phyloP scores from a whole-genome alignment of 2,329 filamentous ascomycete species.

The Penicillium sp. region DNA sequence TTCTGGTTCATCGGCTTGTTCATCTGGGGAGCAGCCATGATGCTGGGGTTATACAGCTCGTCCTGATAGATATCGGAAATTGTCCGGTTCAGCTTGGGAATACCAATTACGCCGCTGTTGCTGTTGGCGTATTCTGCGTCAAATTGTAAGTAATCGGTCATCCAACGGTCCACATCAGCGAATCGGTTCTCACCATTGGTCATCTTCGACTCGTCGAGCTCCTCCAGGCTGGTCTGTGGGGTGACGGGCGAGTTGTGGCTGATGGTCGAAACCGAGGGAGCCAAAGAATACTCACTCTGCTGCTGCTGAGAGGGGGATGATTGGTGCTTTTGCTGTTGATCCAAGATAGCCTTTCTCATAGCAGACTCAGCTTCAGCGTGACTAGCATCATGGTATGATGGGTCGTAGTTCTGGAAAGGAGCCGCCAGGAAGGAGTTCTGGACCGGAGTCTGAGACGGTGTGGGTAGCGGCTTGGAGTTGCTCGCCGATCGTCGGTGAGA shows the following conservation, averaged over 20 bases:
- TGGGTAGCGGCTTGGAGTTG: conserved; percentile 54
- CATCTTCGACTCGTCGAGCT: conserved; percentile 53
- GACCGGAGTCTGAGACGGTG: conserved; percentile 54
- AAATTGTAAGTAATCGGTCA: conserved; percentile 67
- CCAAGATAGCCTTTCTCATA: conserved; percentile 59
- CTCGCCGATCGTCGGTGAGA: conserved; percentile 38
- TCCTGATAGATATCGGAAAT: conserved; percentile 84
- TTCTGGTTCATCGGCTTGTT: conserved; percentile 35
- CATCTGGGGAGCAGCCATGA: conserved; percentile 36
- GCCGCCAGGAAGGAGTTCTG: conserved; percentile 51
- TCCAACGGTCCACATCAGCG: conserved; percentile 45
- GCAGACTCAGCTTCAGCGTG: conserved; percentile 54
- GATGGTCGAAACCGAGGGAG: conserved; percentile 59
- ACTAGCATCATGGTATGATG: conserved; percentile 41
- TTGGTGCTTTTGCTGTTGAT: conserved; percentile 37
- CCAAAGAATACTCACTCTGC: conserved; percentile 50
- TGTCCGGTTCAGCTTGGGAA: conserved; percentile 78
- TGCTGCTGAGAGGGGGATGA: conserved; percentile 38
- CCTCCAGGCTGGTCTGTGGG: conserved; percentile 56
- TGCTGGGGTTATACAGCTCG: conserved; percentile 68
- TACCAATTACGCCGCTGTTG: conserved; percentile 40
- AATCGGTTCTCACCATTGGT: conserved; percentile 55
- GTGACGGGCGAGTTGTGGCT: conserved; percentile 62
- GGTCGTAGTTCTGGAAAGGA: conserved; percentile 48
- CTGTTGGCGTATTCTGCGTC: conserved; percentile 54